Evolutionary conservation across 805 yeast species (phyloP).

Genomic region (Saturnispora ahearnii): DNA sequence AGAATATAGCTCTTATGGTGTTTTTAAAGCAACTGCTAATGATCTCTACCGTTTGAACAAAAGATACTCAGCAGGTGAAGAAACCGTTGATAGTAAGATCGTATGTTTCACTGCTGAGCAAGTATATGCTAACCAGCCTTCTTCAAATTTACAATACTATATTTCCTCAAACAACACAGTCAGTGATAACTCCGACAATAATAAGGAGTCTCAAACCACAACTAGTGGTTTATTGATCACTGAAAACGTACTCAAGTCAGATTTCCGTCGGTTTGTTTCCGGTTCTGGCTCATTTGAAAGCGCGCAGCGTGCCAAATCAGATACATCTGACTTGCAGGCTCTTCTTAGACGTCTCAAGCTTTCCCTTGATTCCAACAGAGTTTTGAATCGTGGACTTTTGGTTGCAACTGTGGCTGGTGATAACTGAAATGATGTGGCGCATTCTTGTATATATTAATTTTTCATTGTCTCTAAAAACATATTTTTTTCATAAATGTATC

Average conservation of each 20-base stretch:
- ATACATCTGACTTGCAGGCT: neutral
- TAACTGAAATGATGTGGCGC: neutral
- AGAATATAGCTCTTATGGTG: constrained; percentile 11
- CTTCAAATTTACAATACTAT: neutral
- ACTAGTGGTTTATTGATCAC: neutral
- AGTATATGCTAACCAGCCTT: neutral
- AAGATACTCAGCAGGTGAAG: constrained; percentile 2
- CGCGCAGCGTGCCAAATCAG: neutral
- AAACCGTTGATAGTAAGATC: neutral
- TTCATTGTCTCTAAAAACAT: neutral
- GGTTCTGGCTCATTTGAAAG: neutral
- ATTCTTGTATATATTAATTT: neutral
- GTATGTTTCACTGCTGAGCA: neutral
- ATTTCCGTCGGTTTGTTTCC: neutral
- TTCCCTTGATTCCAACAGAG: neutral
- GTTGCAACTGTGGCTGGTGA: neutral
- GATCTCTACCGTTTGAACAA: constrained; percentile 4
- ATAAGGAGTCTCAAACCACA: neutral
- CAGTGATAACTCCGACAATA: neutral
- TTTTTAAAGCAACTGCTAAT: constrained; percentile 5
- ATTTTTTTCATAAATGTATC: neutral
- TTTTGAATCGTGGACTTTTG: neutral
- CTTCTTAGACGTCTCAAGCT: constrained; percentile 1
- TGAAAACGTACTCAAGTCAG: neutral
- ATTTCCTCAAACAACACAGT: neutral